phyloP scores from a whole-genome alignment of 805 yeast species.

The Teunomyces gatunensis region DNA sequence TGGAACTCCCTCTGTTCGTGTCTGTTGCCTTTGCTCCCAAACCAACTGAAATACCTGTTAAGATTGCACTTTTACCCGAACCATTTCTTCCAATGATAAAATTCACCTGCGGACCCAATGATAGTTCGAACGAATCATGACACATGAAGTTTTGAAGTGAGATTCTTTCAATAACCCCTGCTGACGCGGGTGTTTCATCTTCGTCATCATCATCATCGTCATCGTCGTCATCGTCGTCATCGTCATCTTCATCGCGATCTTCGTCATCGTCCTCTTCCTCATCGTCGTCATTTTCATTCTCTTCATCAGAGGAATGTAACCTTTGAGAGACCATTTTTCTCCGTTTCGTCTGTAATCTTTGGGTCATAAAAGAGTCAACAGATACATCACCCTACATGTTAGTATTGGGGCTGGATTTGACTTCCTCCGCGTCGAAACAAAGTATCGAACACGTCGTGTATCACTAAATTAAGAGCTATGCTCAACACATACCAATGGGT shows the following conservation, averaged over 20 bases:
- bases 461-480: not conserved
- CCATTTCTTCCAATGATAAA: constrained; percentile 91
- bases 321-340: constrained; percentile 8
- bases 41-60: constrained; percentile 85
- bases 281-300: not conserved
- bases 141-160: constrained; percentile 81
- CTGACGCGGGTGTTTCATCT: constrained; percentile 29
- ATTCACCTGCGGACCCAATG: constrained; percentile 76
- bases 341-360: constrained; percentile 5
- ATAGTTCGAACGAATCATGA: constrained; percentile 74
- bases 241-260: constrained; percentile 8
- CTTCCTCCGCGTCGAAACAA: not conserved
- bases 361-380: constrained; percentile 11
- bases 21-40: constrained; percentile 85
- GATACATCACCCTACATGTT: constrained; percentile 8
- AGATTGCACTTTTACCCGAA: constrained; percentile 83
- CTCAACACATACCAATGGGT: constrained; percentile 1
- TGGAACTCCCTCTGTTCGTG: constrained; percentile 77
- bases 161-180: constrained; percentile 70
- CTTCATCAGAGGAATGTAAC: not conserved
- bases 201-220: constrained; percentile 11
- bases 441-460: not conserved
- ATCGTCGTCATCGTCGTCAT: constrained; percentile 12
- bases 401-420: not conserved
- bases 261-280: constrained; percentile 9